Conservation (phyloP, 1,139 yeast genomes). For the Suhomyces taliae region DNA sequence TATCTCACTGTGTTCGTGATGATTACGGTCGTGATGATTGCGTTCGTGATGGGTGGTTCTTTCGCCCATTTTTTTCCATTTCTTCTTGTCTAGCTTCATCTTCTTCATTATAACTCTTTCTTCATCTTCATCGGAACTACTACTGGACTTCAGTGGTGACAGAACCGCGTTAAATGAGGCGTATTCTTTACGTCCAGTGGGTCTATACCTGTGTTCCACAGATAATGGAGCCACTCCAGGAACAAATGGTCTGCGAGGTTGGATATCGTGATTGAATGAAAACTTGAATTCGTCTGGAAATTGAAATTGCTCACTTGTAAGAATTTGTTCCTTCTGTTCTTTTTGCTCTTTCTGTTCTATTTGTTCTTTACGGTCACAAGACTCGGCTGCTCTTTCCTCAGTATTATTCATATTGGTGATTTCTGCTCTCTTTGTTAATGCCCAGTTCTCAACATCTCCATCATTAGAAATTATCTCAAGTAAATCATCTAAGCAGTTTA, state of each 20-base stretch:
- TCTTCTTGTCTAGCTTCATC: slow-evolving; percentile 10
- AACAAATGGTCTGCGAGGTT: slow-evolving; percentile 40
- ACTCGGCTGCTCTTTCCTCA: neutral
- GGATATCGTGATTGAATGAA: slow-evolving; percentile 29
- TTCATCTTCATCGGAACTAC: slow-evolving; percentile 11
- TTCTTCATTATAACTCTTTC: slow-evolving; percentile 6
- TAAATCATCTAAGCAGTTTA: slow-evolving; percentile 57
- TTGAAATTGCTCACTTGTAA: slow-evolving; percentile 11
- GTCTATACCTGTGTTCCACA: slow-evolving; percentile 19
- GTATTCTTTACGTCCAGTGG: neutral
- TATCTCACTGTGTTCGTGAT: neutral
- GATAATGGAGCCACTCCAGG: slow-evolving; percentile 50
- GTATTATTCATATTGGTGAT: slow-evolving; percentile 27
- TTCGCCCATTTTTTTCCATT: slow-evolving; percentile 11
- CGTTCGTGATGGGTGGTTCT: neutral
- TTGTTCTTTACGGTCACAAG: slow-evolving; percentile 4
- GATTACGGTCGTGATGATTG: neutral
- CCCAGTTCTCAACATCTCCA: slow-evolving; percentile 56
- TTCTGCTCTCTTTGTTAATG: slow-evolving; percentile 49
- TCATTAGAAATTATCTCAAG: slow-evolving; percentile 45
- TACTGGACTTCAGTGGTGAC: slow-evolving; percentile 10
- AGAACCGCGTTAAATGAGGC: slow-evolving; percentile 1
- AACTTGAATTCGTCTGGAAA: slow-evolving; percentile 42
- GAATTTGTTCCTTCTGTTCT: slow-evolving; percentile 1
- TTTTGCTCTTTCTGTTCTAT: neutral